Base-by-base conservation (phyloP, 352 stramenopile genomes). In the Globisporangium canariense region DNA sequence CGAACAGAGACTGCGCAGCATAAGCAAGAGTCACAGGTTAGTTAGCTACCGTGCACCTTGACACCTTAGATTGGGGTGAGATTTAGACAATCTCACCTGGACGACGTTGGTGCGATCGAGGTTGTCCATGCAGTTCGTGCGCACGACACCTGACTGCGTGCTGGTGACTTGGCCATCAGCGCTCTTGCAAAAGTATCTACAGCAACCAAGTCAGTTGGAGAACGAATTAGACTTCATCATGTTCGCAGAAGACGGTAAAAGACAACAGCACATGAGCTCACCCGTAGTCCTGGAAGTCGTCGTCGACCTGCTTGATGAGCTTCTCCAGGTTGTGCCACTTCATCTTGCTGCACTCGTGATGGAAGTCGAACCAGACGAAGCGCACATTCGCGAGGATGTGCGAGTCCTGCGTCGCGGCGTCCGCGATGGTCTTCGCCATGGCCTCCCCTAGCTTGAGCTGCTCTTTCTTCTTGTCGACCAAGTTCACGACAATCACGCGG, bases 61-160 rank as follows among this genome's bases (percentile, higher is more conserved):
- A 28, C 25, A 28, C 25, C 25, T 28, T 28, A 28, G 25, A 28
- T 28, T 28, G 25, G 25, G 25, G 25, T 28, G 25, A 28, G 25
- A 28, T 28, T 28, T 28, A 28, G 25, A 28, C 25, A 28, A 28
- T 41, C 36, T 16, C 36, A 88, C 78, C 73, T 86, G 78, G 32
- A 89, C 81, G 49, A 90, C 80, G 59, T 89, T 91, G 16, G 81
- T 99, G 38, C 97, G 85, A 79, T 99, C 97, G 16, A 99, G 79
- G 67, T 97, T 98, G 81, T 99, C 97, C 91, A 99, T 98, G 78
- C 97, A 99, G 78, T 99, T 99, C 14, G 95, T 98, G 53, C 97
- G 88, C 32, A 99, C 81, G 18, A 99, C 89, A 4, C 91, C 93
- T 9, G 80, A 90, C 75, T 99, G 97, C 41, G 75, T 84, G 64